Conservation (phyloP, 768 basidiomycete genomes). For the Leccinum sublutescens region DNA sequence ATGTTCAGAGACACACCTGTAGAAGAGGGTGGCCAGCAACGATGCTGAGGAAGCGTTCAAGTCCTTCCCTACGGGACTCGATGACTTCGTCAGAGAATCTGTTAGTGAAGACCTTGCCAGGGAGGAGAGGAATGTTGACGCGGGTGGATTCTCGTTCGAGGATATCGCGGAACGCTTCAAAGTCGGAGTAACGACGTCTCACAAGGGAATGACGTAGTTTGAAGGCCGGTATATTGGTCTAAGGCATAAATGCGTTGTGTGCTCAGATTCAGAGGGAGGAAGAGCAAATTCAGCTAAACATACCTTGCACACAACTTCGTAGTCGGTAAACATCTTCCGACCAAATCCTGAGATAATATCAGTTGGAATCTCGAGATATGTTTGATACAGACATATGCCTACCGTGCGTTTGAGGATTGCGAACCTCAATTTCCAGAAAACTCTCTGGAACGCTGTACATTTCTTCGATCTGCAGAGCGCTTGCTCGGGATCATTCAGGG, state of each 20-base stretch:
- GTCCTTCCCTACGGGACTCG: slow-evolving; percentile 84
- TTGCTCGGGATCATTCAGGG: slow-evolving; percentile 35
- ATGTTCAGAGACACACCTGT: slow-evolving; percentile 55
- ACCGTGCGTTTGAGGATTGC: slow-evolving; percentile 98
- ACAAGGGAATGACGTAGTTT: slow-evolving; percentile 92
- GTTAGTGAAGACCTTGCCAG: slow-evolving; percentile 98
- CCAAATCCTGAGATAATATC: slow-evolving; percentile 64
- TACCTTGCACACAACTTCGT: slow-evolving; percentile 97
- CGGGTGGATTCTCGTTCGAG: slow-evolving; percentile 95
- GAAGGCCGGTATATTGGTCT: slow-evolving; percentile 99
- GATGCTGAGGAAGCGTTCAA: slow-evolving; percentile 92
- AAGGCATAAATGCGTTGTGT: not conserved
- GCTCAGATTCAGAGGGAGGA: slow-evolving; percentile 5
- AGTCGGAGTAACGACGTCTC: slow-evolving; percentile 86
- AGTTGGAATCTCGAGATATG: not conserved
- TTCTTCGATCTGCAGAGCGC: slow-evolving; percentile 77
- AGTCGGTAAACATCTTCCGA: slow-evolving; percentile 99
- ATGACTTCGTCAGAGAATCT: slow-evolving; percentile 98
- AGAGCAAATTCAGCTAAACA: slow-evolving; percentile 3
- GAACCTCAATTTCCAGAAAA: slow-evolving; percentile 95
- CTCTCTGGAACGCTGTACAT: slow-evolving; percentile 98
- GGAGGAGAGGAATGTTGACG: slow-evolving; percentile 96
- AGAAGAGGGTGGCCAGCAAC: slow-evolving; percentile 97
- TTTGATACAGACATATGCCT: not conserved
- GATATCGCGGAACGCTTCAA: slow-evolving; percentile 96